A percentile compares a stretch with the other conserved stretches of the same genome.
phyloP scores from a whole-genome alignment of 805 yeast species.

The Vanderwaltozyma yarrowii region DNA sequence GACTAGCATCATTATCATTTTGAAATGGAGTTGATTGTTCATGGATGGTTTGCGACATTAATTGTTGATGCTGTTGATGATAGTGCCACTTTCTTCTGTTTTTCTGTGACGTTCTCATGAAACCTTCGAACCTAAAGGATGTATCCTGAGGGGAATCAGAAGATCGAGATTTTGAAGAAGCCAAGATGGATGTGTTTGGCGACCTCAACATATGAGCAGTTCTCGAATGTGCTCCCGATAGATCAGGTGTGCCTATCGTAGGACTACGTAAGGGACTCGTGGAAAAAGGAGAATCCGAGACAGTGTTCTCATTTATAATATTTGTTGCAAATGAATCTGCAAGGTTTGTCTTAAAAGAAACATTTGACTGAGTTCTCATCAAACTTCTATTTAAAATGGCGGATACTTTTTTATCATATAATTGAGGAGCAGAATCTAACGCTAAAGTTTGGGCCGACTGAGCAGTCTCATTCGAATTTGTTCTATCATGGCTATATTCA shows the following conservation, averaged over 20 bases:
- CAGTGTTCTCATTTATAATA: slow-evolving; percentile 1
- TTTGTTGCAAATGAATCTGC: slow-evolving; percentile 51
- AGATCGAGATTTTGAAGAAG: slow-evolving; percentile 1
- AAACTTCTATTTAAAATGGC: slow-evolving; percentile 63
- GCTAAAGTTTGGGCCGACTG: slow-evolving; percentile 37
- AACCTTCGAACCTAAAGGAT: slow-evolving; percentile 36
- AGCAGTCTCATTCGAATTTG: slow-evolving; percentile 54
- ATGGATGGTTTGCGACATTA: slow-evolving; percentile 17
- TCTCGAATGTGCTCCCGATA: slow-evolving; percentile 1
- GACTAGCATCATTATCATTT: slow-evolving; percentile 2
- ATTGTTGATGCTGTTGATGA: slow-evolving; percentile 20
- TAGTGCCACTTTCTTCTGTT: slow-evolving; percentile 24
- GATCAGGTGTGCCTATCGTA: slow-evolving; percentile 1
- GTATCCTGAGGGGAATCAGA: slow-evolving; percentile 30
- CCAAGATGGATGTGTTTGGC: slow-evolving; percentile 1
- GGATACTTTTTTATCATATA: slow-evolving; percentile 71
- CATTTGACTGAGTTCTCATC: slow-evolving; percentile 62
- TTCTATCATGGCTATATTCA: slow-evolving; percentile 24
- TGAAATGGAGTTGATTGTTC: slow-evolving; percentile 8
- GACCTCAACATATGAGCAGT: slow-evolving; percentile 3
- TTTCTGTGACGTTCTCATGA: slow-evolving; percentile 31
- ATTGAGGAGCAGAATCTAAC: slow-evolving; percentile 65
- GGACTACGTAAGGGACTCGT: neutral
- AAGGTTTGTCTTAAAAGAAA: slow-evolving; percentile 66
- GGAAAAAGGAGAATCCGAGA: neutral